These are phyloP conservation scores for Earliella scabrosa DNA, from an alignment of 1,284 basidiomycete genomes.

Conservation along the genomic window DNA sequence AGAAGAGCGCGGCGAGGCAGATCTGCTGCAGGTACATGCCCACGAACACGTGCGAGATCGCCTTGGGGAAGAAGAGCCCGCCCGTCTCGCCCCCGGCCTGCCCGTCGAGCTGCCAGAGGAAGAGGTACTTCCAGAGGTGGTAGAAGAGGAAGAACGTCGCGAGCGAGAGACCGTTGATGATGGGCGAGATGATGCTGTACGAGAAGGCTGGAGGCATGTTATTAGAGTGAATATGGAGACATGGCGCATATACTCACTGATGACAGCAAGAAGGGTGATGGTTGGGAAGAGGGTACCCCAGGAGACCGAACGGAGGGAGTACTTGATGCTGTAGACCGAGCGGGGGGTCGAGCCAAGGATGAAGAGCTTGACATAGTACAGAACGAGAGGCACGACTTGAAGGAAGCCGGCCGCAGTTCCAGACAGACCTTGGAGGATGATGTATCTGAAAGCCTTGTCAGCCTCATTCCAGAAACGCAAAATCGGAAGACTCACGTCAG, in stretches of 20 bases:
- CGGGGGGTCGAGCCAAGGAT: constrained; percentile 92
- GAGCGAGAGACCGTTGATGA: constrained; percentile 91
- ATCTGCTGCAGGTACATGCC: constrained; percentile 88
- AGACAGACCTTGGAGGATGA: constrained; percentile 73
- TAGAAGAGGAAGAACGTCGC: constrained; percentile 87
- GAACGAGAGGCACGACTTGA: constrained; percentile 72
- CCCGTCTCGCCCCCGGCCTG: constrained; percentile 83
- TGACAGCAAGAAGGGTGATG: constrained; percentile 77
- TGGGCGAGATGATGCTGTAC: constrained; percentile 92
- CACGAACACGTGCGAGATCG: constrained; percentile 92
- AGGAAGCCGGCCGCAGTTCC: constrained; percentile 83
- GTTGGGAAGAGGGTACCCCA: constrained; percentile 91
- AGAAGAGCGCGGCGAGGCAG: constrained; percentile 87
- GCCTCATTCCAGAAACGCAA: neutral
- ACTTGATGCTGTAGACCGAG: constrained; percentile 80
- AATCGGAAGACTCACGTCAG: constrained; percentile 66
- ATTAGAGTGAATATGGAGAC: neutral
- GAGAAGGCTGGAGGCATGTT: constrained; percentile 51
- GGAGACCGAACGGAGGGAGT: constrained; percentile 61
- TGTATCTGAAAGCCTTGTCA: constrained; percentile 46
- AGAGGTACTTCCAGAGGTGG: constrained; percentile 88
- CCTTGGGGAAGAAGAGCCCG: constrained; percentile 95
- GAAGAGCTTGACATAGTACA: constrained; percentile 88
- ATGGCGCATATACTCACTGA: constrained; percentile 55
- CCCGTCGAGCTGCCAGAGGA: constrained; percentile 82